Evolutionary conservation across 306 rosid species (phyloP).

Genomic region (Begonia loranthoides): DNA sequence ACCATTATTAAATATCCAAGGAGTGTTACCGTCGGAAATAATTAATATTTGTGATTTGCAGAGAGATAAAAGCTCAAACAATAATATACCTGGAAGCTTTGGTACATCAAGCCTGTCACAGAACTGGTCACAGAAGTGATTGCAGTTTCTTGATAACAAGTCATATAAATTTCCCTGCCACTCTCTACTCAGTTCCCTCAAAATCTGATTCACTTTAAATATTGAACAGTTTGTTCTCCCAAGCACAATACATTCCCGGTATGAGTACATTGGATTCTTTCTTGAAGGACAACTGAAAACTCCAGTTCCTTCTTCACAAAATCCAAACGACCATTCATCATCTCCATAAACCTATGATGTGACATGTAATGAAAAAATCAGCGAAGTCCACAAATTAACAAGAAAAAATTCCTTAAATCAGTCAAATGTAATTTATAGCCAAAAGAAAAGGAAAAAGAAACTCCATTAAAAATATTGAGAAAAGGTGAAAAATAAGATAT

Average conservation of each 20-base stretch:
- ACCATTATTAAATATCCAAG: too few species aligned
- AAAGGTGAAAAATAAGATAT: too few species aligned
- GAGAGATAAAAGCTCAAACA: too few species aligned
- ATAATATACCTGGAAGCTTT: slow-evolving; percentile 76
- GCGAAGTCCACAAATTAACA: too few species aligned
- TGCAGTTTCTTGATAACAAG: slow-evolving; percentile 86
- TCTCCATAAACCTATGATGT: slow-evolving; percentile 62
- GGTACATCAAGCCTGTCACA: slow-evolving; percentile 80
- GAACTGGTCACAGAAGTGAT: slow-evolving; percentile 93
- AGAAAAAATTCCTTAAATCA: too few species aligned
- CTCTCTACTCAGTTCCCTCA: slow-evolving; percentile 94
- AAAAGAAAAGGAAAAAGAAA: too few species aligned
- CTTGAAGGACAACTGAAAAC: slow-evolving; percentile 91
- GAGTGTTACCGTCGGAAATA: too few species aligned
- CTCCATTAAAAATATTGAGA: too few species aligned
- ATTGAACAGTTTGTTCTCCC: slow-evolving; percentile 58
- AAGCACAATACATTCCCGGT: slow-evolving; percentile 59
- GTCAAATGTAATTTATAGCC: too few species aligned
- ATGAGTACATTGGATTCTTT: slow-evolving; percentile 92
- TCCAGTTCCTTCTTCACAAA: slow-evolving; percentile 91
- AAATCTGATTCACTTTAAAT: slow-evolving; percentile 74
- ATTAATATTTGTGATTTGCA: too few species aligned
- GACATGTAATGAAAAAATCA: neutral
- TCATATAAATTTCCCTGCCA: slow-evolving; percentile 93
- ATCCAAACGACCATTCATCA: slow-evolving; percentile 99